Evolutionary conservation across 2,329 filamentous ascomycete species (phyloP).

Genomic region (Rhinocladiella similis): DNA sequence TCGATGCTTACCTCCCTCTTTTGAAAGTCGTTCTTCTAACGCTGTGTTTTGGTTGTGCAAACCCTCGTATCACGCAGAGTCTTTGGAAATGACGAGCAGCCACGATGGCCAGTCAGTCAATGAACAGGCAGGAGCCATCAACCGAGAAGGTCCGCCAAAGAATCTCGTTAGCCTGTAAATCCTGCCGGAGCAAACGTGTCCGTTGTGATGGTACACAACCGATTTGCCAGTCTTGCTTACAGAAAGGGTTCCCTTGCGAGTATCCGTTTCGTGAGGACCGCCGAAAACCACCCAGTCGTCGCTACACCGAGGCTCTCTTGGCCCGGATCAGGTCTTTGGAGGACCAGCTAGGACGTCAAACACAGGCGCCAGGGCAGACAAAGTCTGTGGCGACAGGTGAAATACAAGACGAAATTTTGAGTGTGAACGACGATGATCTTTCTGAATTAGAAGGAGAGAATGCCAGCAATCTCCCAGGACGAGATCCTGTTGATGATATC

Average conservation of each 20-base stretch:
- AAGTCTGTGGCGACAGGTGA: not conserved
- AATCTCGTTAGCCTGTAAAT: not conserved
- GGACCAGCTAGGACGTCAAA: not conserved
- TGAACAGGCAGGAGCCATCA: not conserved
- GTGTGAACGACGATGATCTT: not conserved
- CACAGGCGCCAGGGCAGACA: not conserved
- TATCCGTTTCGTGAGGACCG: not conserved
- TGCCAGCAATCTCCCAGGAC: not conserved
- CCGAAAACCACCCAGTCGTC: constrained; percentile 2
- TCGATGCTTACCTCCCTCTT: no score
- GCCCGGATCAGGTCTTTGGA: constrained; percentile 1
- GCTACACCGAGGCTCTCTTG: not conserved
- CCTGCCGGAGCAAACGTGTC: not conserved
- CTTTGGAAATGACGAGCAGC: no score
- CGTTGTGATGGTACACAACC: constrained; percentile 1
- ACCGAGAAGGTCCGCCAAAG: not conserved
- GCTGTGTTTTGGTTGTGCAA: no score
- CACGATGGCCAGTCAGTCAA: no score
- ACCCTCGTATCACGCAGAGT: no score
- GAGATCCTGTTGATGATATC: constrained; percentile 3
- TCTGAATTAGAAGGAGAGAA: not conserved
- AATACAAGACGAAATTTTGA: not conserved
- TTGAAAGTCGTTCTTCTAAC: no score
- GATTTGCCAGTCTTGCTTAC: not conserved
- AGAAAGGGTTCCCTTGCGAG: not conserved